phyloP scores from a whole-genome alignment of 345 rosid genomes.

The Salix dunnii region DNA sequence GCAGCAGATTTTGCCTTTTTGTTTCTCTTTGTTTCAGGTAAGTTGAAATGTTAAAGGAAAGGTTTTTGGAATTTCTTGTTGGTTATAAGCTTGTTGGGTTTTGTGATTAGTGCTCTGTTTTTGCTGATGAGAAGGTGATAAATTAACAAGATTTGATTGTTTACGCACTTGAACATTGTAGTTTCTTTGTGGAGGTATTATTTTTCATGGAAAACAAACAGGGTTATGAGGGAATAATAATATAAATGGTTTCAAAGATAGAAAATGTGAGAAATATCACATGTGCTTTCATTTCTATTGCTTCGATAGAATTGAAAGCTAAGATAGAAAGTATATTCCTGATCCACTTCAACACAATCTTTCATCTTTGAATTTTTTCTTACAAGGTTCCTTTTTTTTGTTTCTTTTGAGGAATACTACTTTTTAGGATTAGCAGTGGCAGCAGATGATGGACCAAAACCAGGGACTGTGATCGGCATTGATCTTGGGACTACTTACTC shows the following conservation, averaged over 20 bases:
- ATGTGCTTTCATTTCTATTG: too few species aligned
- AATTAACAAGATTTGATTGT: neutral
- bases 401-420: conserved; percentile 20
- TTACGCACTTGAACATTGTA: neutral
- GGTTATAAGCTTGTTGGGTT: neutral
- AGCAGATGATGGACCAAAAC: conserved; percentile 26
- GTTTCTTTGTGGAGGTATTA: neutral
- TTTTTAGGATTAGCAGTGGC: conserved; percentile 26
- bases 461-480: conserved; percentile 55
- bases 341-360: too few species aligned
- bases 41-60: neutral
- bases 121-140: neutral
- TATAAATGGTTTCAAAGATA: neutral
- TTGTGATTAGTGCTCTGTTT: neutral
- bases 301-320: too few species aligned
- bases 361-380: neutral
- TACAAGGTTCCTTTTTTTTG: neutral
- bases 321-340: too few species aligned
- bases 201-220: too few species aligned
- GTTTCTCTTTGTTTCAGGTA: conserved; percentile 34
- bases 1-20: conserved; percentile 11
- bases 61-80: neutral
- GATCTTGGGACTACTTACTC: conserved; percentile 60
- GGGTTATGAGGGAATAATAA: too few species aligned
- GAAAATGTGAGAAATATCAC: too few species aligned